Percentiles rank a stretch among this genome's conserved stretches.
phyloP scores from a whole-genome alignment of 768 basidiomycete genomes.

The Hydnum rufescens region DNA sequence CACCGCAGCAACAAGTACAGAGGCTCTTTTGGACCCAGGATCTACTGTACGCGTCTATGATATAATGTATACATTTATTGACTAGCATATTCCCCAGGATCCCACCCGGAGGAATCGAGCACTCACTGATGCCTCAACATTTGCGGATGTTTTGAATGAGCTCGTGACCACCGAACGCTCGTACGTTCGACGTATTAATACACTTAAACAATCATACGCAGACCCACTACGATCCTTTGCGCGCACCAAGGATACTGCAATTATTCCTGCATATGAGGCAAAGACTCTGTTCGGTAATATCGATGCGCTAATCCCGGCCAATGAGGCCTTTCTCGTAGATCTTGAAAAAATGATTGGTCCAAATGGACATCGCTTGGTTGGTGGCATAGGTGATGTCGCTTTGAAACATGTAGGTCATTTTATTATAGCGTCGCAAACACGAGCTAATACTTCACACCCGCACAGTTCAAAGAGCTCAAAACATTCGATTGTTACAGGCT shows the following conservation, averaged over 20 bases:
- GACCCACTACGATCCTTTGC: slow-evolving; percentile 80
- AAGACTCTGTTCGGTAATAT: slow-evolving; percentile 89
- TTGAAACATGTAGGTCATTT: slow-evolving; percentile 37
- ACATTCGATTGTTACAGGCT: slow-evolving; percentile 85
- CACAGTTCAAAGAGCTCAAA: slow-evolving; percentile 47
- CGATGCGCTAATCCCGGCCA: slow-evolving; percentile 73
- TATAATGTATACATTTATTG: neutral
- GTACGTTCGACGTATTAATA: slow-evolving; percentile 66
- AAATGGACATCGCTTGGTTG: slow-evolving; percentile 34
- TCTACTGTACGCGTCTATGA: slow-evolving; percentile 5
- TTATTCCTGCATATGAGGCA: slow-evolving; percentile 79
- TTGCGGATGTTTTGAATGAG: slow-evolving; percentile 64
- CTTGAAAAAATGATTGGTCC: slow-evolving; percentile 58
- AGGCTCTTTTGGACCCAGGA: neutral
- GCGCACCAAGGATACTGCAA: slow-evolving; percentile 61
- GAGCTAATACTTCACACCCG: neutral
- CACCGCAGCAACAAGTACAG: neutral
- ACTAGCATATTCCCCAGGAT: neutral
- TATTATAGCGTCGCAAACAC: neutral
- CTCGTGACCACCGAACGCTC: slow-evolving; percentile 75
- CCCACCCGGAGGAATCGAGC: slow-evolving; percentile 24
- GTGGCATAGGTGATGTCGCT: slow-evolving; percentile 66
- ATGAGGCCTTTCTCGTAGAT: slow-evolving; percentile 67
- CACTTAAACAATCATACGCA: slow-evolving; percentile 67
- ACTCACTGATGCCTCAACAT: slow-evolving; percentile 40